Percentiles rank a stretch among this genome's conserved stretches.
These are phyloP conservation scores for Sporothrix globosa DNA, from an alignment of 2,329 filamentous ascomycete genomes.

Conservation along the genomic window DNA sequence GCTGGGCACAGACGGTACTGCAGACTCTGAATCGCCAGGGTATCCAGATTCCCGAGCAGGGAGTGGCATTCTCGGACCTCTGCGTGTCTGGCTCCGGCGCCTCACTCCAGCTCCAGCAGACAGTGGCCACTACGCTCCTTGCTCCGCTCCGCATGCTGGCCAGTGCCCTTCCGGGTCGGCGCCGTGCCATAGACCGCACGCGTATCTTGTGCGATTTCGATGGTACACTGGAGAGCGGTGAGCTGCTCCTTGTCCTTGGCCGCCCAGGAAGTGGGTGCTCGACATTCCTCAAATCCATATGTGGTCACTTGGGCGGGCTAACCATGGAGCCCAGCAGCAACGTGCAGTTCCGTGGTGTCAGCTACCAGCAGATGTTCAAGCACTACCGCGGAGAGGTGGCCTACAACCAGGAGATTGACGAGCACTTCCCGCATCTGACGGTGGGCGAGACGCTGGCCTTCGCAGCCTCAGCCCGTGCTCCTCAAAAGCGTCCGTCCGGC, in stretches of 20 bases:
- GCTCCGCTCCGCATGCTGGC: constrained; percentile 46
- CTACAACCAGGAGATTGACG: constrained; percentile 82
- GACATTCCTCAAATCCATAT: constrained; percentile 64
- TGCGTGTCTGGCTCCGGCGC: constrained; percentile 11
- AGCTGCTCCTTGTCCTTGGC: constrained; percentile 61
- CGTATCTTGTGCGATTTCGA: constrained; percentile 56
- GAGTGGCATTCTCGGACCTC: background rate
- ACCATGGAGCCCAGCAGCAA: constrained; percentile 46
- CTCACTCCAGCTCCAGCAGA: constrained; percentile 68
- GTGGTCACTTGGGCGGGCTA: constrained; percentile 63
- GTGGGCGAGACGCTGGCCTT: constrained; percentile 81
- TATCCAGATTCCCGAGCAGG: constrained; percentile 9
- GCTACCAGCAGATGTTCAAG: constrained; percentile 43
- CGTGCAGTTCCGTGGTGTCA: constrained; percentile 31
- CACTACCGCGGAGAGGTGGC: constrained; percentile 44
- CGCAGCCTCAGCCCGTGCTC: constrained; percentile 72
- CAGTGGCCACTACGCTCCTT: constrained; percentile 62
- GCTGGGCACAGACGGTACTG: constrained; percentile 11
- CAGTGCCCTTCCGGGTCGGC: constrained; percentile 42
- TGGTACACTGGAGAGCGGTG: constrained; percentile 58
- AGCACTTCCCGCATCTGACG: constrained; percentile 75
- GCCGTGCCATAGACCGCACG: constrained; percentile 52
- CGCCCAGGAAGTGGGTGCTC: constrained; percentile 62
- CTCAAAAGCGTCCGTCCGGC: constrained; percentile 49
- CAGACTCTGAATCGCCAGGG: constrained; percentile 12